Evolutionary conservation across 768 basidiomycete genomes (phyloP).

Genomic region (Leccinum variicolor): DNA sequence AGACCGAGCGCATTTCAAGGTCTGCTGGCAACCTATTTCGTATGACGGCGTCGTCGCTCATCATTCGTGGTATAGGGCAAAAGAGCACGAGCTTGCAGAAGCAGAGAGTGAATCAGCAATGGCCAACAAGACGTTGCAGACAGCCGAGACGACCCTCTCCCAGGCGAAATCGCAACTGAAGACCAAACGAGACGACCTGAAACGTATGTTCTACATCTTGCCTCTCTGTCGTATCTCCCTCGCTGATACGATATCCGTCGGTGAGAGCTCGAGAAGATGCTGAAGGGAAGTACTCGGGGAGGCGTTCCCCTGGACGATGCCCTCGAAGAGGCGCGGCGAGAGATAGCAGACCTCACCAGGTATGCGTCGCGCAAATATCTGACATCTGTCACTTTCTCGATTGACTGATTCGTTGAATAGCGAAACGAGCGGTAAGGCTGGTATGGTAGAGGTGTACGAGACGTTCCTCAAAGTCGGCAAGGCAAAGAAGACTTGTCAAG

Average conservation of each 20-base stretch:
- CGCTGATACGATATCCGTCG: not conserved
- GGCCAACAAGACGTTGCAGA: constrained; percentile 57
- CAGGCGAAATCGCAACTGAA: constrained; percentile 59
- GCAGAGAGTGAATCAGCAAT: constrained; percentile 32
- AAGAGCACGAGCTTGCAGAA: constrained; percentile 55
- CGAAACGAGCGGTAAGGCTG: constrained; percentile 24
- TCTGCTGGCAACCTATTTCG: constrained; percentile 26
- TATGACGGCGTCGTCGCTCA: not conserved
- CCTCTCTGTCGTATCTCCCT: not conserved
- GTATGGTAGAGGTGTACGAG: constrained; percentile 48
- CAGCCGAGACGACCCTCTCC: constrained; percentile 58
- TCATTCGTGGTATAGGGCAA: constrained; percentile 45
- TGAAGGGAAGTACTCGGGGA: constrained; percentile 40
- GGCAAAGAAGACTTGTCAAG: constrained; percentile 64
- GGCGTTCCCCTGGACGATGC: constrained; percentile 44
- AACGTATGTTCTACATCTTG: constrained; percentile 38
- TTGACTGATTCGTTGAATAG: constrained; percentile 10
- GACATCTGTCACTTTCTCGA: not conserved
- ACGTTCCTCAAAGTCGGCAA: constrained; percentile 54
- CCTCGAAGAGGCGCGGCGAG: constrained; percentile 36
- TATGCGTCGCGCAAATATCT: not conserved
- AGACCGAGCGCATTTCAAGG: constrained; percentile 58
- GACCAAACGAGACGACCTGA: constrained; percentile 59
- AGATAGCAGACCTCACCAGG: constrained; percentile 18
- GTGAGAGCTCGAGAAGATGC: constrained; percentile 39